These are phyloP conservation scores for Arabidopsis hybrid DNA, from an alignment of 441 rosid species.

Conservation along the genomic window DNA sequence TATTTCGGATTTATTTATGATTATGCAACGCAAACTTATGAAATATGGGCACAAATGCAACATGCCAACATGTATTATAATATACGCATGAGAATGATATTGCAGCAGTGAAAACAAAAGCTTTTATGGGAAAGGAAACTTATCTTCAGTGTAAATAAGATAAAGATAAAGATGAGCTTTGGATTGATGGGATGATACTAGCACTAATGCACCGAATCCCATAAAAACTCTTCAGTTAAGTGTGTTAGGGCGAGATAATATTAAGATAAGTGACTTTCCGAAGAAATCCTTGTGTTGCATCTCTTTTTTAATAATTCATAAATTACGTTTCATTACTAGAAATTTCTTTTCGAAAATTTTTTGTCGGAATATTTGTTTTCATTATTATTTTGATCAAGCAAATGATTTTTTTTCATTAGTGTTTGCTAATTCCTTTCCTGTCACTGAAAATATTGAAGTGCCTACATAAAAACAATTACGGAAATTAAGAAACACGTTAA, in stretches of 20 bases:
- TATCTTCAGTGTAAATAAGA: conserved; percentile 31
- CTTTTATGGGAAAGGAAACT: conserved; percentile 33
- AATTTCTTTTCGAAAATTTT: not conserved
- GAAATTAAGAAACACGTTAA: not conserved
- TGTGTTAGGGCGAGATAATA: too few species aligned
- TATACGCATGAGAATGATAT: conserved; percentile 17
- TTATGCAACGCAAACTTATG: not conserved
- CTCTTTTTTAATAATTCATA: not conserved
- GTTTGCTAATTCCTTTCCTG: not conserved
- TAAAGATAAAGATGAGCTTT: not conserved
- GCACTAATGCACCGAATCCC: too few species aligned
- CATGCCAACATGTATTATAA: conserved; percentile 30
- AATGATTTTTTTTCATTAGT: not conserved
- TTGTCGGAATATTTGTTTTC: not conserved
- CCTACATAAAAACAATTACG: not conserved
- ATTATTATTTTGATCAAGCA: conserved; percentile 2
- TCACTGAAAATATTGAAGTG: not conserved
- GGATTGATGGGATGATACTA: too few species aligned
- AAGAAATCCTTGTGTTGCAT: too few species aligned
- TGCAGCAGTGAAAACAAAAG: conserved; percentile 3
- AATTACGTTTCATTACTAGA: not conserved
- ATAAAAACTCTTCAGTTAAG: too few species aligned
- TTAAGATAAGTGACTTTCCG: too few species aligned
- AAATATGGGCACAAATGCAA: conserved; percentile 18
- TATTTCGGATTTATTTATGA: not conserved